These are phyloP conservation scores for Ophiocordyceps unilateralis DNA, from an alignment of 2,329 filamentous ascomycete species.

Conservation along the genomic window DNA sequence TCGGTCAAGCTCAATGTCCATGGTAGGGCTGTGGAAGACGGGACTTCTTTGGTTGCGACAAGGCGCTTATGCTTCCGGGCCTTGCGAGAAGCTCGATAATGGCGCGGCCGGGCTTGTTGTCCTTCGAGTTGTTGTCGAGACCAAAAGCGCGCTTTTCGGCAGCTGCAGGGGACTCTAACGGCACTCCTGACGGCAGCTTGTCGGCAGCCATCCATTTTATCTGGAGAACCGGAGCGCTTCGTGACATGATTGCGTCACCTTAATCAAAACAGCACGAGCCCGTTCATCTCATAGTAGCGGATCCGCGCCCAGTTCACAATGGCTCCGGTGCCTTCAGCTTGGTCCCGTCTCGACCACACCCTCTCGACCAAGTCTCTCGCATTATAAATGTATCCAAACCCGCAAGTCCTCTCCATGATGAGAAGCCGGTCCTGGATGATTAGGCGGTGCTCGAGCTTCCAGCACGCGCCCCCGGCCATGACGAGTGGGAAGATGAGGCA, in stretches of 20 bases:
- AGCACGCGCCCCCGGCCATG: conserved; percentile 21
- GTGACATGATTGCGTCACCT: neutral
- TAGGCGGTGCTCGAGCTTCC: conserved; percentile 17
- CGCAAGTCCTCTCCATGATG: conserved; percentile 25
- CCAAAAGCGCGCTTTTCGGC: too few relatives aligned
- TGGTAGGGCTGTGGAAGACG: too few relatives aligned
- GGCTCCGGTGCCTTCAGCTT: conserved; percentile 9
- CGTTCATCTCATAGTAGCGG: conserved; percentile 18
- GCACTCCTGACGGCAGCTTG: too few relatives aligned
- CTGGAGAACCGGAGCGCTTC: too few relatives aligned
- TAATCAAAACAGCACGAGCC: conserved; percentile 15
- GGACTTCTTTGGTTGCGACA: too few relatives aligned
- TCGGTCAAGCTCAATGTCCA: too few relatives aligned
- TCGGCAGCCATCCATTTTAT: too few relatives aligned
- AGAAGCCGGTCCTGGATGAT: conserved; percentile 21
- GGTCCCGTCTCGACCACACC: conserved; percentile 18
- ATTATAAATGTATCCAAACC: conserved; percentile 24
- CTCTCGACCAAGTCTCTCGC: conserved; percentile 20
- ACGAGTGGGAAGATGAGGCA: conserved; percentile 23
- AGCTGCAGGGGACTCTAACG: too few relatives aligned
- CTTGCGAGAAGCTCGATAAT: too few relatives aligned
- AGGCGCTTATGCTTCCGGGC: too few relatives aligned
- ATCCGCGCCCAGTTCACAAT: conserved; percentile 18
- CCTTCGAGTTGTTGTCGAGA: too few relatives aligned
- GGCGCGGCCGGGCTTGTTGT: too few relatives aligned